These are phyloP conservation scores for Gloeopeniophorella convolvens DNA, from an alignment of 768 basidiomycete species.

Conservation along the genomic window DNA sequence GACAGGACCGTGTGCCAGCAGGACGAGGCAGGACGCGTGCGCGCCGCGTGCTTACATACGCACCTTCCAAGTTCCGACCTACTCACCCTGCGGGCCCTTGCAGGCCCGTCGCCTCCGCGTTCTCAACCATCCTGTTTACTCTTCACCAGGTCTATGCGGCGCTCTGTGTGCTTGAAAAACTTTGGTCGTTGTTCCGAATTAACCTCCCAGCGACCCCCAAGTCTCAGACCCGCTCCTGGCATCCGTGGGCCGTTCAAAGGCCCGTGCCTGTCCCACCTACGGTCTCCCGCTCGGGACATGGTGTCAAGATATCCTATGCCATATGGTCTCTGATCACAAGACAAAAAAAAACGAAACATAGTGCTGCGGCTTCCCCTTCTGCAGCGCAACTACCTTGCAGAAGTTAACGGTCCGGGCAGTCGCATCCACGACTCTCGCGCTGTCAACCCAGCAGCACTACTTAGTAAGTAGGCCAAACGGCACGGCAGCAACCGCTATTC, in stretches of 20 bases:
- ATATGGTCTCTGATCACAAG: conserved; percentile 50
- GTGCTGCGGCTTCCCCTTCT: conserved; percentile 56
- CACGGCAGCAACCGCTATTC: conserved; percentile 29
- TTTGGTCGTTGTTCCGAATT: conserved; percentile 44
- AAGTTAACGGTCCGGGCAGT: conserved; percentile 32
- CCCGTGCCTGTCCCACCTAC: conserved; percentile 45
- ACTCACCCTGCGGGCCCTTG: no score
- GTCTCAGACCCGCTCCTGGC: conserved; percentile 56
- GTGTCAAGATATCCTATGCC: conserved; percentile 42
- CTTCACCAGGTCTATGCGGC: conserved; percentile 25
- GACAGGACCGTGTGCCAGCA: no score
- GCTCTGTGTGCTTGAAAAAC: background rate
- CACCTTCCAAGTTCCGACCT: no score
- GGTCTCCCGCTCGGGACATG: conserved; percentile 54
- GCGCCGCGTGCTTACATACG: no score
- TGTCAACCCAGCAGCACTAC: conserved; percentile 36
- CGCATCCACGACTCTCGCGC: conserved; percentile 32
- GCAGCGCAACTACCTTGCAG: conserved; percentile 49
- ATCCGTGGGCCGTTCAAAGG: conserved; percentile 60
- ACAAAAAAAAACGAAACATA: conserved; percentile 53
- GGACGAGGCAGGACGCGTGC: no score
- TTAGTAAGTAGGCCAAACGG: conserved; percentile 23
- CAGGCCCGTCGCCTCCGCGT: background rate
- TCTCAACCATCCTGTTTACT: background rate
- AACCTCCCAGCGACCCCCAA: conserved; percentile 77